phyloP scores from a whole-genome alignment of 2,329 filamentous ascomycete genomes.

The Trichophyton rubrum region DNA sequence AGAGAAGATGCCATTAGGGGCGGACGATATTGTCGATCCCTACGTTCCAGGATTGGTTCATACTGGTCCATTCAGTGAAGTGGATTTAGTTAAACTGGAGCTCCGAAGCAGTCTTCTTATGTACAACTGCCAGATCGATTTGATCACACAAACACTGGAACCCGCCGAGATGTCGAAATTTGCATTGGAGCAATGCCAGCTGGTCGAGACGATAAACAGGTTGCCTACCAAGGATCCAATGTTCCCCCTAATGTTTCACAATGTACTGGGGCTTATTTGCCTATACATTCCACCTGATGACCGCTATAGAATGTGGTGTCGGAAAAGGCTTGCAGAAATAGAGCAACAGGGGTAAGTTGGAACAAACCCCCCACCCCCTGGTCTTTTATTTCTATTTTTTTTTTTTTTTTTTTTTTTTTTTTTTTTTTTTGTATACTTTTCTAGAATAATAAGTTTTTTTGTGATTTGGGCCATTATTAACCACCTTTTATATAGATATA shows the following conservation, averaged over 20 bases:
- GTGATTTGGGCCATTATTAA: no score
- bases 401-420: no score
- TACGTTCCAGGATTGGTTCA: conserved; percentile 59
- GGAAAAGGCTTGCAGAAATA: conserved; percentile 63
- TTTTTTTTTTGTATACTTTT: no score
- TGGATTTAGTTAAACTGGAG: conserved; percentile 64
- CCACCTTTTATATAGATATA: conserved; percentile 48
- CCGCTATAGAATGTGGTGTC: conserved; percentile 64
- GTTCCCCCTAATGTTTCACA: conserved; percentile 58
- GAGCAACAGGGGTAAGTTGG: conserved; percentile 63
- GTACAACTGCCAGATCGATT: conserved; percentile 61
- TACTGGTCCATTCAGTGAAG: conserved; percentile 55
- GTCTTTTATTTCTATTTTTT: no score
- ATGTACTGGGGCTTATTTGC: conserved; percentile 60
- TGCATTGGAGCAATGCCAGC: conserved; percentile 59
- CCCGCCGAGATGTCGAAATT: conserved; percentile 46
- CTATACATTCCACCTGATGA: conserved; percentile 68
- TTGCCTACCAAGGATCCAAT: conserved; percentile 61
- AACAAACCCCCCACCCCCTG: neutral
- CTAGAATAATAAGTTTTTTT: no score
- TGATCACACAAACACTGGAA: conserved; percentile 41
- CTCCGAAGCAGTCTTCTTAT: conserved; percentile 68
- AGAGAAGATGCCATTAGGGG: conserved; percentile 39
- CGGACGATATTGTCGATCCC: conserved; percentile 61
- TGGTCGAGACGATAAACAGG: conserved; percentile 65